Conservation (phyloP, 2,329 filamentous ascomycete species). For the Onygenales sp. region DNA sequence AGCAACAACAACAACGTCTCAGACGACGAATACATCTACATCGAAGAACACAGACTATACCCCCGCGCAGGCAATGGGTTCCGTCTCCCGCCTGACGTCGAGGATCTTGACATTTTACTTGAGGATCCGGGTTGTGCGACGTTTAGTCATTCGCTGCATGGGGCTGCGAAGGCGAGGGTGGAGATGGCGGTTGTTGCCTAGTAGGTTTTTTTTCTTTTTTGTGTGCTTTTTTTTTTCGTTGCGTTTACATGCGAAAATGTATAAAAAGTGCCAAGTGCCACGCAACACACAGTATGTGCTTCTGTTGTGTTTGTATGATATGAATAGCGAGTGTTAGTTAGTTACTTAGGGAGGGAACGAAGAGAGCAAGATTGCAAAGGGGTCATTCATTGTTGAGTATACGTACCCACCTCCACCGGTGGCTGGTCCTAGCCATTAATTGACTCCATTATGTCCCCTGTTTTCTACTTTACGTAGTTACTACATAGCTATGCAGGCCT, state of each 20-base stretch:
- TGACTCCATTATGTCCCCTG: too few relatives aligned
- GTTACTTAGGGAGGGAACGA: too few relatives aligned
- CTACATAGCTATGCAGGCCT: too few relatives aligned
- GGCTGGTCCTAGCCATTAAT: too few relatives aligned
- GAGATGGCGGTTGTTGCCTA: conserved; percentile 9
- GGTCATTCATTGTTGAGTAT: too few relatives aligned
- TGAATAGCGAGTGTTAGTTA: too few relatives aligned
- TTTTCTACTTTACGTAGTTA: too few relatives aligned
- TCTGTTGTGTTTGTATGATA: too few relatives aligned
- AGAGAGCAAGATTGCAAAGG: too few relatives aligned
- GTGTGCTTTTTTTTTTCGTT: background rate
- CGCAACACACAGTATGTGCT: too few relatives aligned
- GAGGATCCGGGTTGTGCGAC: conserved; percentile 49
- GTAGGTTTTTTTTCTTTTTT: background rate
- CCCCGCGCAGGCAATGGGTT: conserved; percentile 55
- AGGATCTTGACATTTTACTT: conserved; percentile 53
- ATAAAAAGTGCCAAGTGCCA: background rate
- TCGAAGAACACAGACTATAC: conserved; percentile 51
- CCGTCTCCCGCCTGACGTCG: conserved; percentile 45
- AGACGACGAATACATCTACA: conserved; percentile 38
- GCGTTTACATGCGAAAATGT: background rate
- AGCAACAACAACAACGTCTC: conserved; percentile 12
- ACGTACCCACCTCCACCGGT: too few relatives aligned
- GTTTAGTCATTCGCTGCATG: conserved; percentile 42
- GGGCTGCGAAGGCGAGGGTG: conserved; percentile 13